phyloP scores from a whole-genome alignment of 2,329 filamentous ascomycete genomes.

The Alternaria sp. region DNA sequence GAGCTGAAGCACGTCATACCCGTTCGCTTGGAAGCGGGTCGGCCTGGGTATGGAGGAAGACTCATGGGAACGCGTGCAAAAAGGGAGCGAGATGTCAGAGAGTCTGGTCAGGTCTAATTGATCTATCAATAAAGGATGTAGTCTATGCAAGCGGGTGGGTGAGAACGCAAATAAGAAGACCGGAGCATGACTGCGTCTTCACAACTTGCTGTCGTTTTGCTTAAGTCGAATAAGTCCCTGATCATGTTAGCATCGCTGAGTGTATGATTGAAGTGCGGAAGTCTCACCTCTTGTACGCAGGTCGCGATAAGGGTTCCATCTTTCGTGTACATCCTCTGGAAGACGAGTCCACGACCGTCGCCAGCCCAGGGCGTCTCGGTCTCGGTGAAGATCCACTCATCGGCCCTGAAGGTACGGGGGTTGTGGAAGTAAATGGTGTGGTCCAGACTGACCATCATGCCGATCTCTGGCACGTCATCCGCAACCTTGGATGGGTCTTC shows the following conservation, averaged over 20 bases:
- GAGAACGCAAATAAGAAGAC: background rate
- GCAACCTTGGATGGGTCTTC: conserved; percentile 55
- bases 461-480: conserved; percentile 64
- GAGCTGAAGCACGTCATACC: background rate
- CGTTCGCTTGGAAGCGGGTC: background rate
- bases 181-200: background rate
- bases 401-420: conserved; percentile 57
- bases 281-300: conserved; percentile 75
- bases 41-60: background rate
- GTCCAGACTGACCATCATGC: conserved; percentile 87
- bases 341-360: conserved; percentile 77
- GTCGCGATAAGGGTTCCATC: conserved; percentile 78
- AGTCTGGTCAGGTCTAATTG: background rate
- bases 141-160: background rate
- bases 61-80: background rate
- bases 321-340: conserved; percentile 73
- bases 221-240: conserved; percentile 22
- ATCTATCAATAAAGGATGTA: background rate
- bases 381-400: conserved; percentile 80
- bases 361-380: conserved; percentile 83
- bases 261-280: no score
- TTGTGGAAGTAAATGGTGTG: conserved; percentile 67
- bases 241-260: conserved; percentile 6
- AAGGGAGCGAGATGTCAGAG: background rate
- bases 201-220: conserved; percentile 22